A percentile compares a stretch with the other conserved stretches of the same genome.
phyloP scores from a whole-genome alignment of 305 asterid genomes.

The Fraxinus sp. region DNA sequence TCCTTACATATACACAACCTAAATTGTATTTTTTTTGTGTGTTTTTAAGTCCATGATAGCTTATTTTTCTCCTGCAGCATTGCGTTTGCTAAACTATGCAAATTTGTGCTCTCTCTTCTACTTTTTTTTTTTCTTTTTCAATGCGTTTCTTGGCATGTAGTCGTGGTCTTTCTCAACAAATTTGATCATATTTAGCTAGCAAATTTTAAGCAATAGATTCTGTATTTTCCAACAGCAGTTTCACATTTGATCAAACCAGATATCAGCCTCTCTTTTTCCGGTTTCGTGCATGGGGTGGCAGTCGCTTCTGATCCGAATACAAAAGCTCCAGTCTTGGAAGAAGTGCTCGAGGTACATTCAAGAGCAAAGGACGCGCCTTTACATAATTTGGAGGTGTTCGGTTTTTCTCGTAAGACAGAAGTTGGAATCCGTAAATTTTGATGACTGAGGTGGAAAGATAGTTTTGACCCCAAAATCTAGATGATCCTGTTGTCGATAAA shows the following conservation, averaged over 20 bases:
- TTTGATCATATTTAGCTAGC: background rate
- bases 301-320: slow-evolving; percentile 5
- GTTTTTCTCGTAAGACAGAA: slow-evolving; percentile 54
- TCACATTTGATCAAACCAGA: background rate
- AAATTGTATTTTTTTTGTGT: slow-evolving; percentile 7
- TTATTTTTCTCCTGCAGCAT: background rate
- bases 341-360: slow-evolving; percentile 63
- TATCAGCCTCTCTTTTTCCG: background rate
- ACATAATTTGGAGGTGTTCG: slow-evolving; percentile 78
- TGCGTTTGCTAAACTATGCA: background rate
- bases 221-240: background rate
- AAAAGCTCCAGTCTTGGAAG: slow-evolving; percentile 41
- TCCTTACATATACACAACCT: background rate
- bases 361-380: slow-evolving; percentile 68
- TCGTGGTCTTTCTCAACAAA: background rate
- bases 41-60: background rate
- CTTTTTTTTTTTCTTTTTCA: background rate
- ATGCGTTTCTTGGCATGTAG: background rate
- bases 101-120: background rate
- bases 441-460: slow-evolving; percentile 27
- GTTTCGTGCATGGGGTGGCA: slow-evolving; percentile 30
- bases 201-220: background rate
- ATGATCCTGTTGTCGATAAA: background rate
- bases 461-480: background rate
- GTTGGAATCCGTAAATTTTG: slow-evolving; percentile 35